Evolutionary conservation across 2,329 filamentous ascomycete species (phyloP).

Genomic region (Furcasterigmium furcatum): DNA sequence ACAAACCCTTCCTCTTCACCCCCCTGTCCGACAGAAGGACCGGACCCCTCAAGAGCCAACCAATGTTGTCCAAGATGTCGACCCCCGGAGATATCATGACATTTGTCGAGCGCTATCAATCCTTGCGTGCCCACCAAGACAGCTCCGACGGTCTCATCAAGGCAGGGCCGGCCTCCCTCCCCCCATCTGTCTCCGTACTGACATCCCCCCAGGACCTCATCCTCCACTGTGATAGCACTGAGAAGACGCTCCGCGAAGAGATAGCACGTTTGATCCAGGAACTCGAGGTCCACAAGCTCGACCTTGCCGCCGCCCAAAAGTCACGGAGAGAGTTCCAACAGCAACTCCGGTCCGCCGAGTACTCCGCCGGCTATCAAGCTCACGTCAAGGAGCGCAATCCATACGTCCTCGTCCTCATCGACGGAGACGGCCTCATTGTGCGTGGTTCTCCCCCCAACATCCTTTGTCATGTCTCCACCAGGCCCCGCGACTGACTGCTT

Average conservation of each 20-base stretch:
- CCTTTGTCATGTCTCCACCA: background rate
- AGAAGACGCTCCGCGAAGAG: constrained; percentile 39
- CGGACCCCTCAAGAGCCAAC: background rate
- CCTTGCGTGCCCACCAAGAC: constrained; percentile 36
- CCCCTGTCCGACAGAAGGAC: no score
- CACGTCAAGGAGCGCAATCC: constrained; percentile 38
- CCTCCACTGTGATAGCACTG: constrained; percentile 39
- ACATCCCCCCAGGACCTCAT: constrained; percentile 39
- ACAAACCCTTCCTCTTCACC: no score
- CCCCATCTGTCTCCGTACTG: background rate
- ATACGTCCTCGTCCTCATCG: constrained; percentile 59
- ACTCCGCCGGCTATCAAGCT: constrained; percentile 2
- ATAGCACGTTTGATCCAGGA: constrained; percentile 36
- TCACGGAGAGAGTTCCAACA: constrained; percentile 48
- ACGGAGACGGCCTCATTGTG: constrained; percentile 61
- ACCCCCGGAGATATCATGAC: constrained; percentile 30
- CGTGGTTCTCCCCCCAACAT: constrained; percentile 3
- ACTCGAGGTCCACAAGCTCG: constrained; percentile 41
- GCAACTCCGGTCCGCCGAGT: constrained; percentile 35
- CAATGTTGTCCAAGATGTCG: constrained; percentile 16
- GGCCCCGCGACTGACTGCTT: background rate
- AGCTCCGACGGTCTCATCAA: constrained; percentile 42
- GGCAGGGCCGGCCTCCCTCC: no score
- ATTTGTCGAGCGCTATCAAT: constrained; percentile 44
- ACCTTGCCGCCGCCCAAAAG: constrained; percentile 46